Base-by-base conservation (phyloP, 495 filamentous ascomycete species). In the Neurospora hispaniola region DNA sequence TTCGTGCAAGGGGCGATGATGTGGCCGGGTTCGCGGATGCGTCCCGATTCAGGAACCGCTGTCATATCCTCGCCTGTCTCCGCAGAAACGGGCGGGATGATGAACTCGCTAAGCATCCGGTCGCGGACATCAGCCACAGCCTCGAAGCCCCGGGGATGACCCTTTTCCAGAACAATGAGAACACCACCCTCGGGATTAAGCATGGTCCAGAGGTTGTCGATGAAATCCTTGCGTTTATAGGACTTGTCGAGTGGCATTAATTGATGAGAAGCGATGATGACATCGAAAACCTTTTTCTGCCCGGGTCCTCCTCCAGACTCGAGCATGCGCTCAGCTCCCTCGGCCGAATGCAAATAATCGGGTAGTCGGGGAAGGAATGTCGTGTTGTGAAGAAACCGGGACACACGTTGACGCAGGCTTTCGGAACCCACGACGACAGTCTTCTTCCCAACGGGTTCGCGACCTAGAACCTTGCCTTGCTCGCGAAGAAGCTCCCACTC, bases 1-100 rank as follows among this genome's bases (percentile, higher is more conserved):
- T 94, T 97, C 1, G 96, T 99, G 80, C 96, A 99, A 0, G 96
- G 96, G 1, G 96, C 96, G 73, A 99, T 87, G 75, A 99, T 98
- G 90, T 94, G 94, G 74, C 94, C 96, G 1, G 86, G 81, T 74
- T 96, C 93, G 14, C 82, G 83, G 35, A 75, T 75, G 18, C 81
- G 79, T 18, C 27, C 54, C 16, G 54, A 66, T 42, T 74, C 69
- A n/a, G 71, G 46, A 43, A 73, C 42, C 54, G 85, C 75, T n/a
- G 78, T 77, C 12, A 78, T 73, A 69, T 76, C 78, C 27, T 79
- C 76, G 14, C 76, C 69, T 27, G 73, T 75, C n/a, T 80, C 77
- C 42, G 78, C 74, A 2, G 88, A 85, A 18, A 81, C 86, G 6
- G 92, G 90, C 48, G 91, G 90, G 12, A 90, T 80, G 75, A 98